Evolutionary conservation across 768 basidiomycete species (phyloP).

Genomic region (Suillus clintonianus): DNA sequence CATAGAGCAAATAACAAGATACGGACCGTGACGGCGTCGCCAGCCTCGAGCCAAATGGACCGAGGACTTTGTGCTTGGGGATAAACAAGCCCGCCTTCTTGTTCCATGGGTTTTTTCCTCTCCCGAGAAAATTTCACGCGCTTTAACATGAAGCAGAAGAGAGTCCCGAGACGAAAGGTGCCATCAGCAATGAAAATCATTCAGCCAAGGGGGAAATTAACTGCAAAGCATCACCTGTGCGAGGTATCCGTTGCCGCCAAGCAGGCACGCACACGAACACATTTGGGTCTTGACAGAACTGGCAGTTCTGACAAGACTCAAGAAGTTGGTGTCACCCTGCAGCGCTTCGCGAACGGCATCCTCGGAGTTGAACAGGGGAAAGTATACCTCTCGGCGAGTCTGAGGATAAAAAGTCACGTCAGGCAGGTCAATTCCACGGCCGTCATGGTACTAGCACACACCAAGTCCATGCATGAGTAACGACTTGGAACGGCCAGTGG

Average conservation of each 20-base stretch:
- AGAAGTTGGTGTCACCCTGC: background rate
- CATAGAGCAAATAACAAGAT: background rate
- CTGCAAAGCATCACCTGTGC: background rate
- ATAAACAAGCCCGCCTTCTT: background rate
- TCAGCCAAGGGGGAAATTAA: background rate
- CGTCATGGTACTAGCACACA: background rate
- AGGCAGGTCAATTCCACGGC: background rate
- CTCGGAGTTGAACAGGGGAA: background rate
- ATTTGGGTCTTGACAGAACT: background rate
- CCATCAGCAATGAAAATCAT: background rate
- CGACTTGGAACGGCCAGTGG: background rate
- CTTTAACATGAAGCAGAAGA: background rate
- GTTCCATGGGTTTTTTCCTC: background rate
- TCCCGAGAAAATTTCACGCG: background rate
- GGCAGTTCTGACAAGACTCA: background rate
- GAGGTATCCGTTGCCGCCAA: background rate
- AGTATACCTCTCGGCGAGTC: background rate
- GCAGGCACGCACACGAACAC: background rate
- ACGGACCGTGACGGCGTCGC: background rate
- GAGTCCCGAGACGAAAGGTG: background rate
- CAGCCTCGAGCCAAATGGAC: background rate
- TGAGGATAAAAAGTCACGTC: background rate
- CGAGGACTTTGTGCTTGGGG: background rate
- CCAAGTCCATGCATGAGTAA: background rate
- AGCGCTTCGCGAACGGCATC: background rate